These are phyloP conservation scores for Neopestalotiopsis sp. DNA, from an alignment of 2,329 filamentous ascomycete genomes.

Conservation along the genomic window DNA sequence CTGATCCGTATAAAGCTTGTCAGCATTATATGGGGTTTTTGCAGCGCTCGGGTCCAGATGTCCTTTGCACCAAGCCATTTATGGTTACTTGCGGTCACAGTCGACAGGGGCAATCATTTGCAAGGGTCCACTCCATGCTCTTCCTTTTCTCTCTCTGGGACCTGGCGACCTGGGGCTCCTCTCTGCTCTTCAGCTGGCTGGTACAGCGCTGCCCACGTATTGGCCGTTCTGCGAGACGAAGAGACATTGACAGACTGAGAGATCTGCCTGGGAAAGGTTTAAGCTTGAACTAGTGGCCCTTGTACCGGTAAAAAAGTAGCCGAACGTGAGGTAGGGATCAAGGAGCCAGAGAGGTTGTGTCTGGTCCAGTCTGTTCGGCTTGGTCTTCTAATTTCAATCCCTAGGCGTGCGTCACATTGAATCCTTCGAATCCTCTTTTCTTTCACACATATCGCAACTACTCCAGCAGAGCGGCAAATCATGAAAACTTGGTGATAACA, in stretches of 20 bases:
- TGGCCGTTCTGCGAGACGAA: not conserved
- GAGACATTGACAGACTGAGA: not conserved
- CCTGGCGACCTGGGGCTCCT: too few species aligned
- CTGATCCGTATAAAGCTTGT: slow-evolving; percentile 6
- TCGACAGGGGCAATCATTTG: slow-evolving; percentile 1
- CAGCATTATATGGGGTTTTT: not conserved
- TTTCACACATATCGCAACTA: not conserved
- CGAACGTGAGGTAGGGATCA: not conserved
- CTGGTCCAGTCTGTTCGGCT: not conserved
- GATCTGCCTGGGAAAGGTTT: not conserved
- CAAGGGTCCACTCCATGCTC: not conserved
- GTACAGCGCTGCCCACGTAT: not conserved
- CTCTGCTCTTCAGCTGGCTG: not conserved
- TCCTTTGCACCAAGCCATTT: not conserved
- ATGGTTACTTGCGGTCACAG: not conserved
- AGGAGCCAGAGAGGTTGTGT: not conserved
- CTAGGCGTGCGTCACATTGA: not conserved
- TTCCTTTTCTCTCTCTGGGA: not conserved
- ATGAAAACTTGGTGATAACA: not conserved
- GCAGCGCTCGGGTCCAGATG: not conserved
- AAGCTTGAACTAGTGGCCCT: not conserved
- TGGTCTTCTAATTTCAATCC: not conserved
- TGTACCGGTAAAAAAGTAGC: not conserved
- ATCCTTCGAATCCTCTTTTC: not conserved
- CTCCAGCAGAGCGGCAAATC: not conserved